A percentile compares a stretch with the other conserved stretches of the same genome.
These are phyloP conservation scores for Cadophora sp. DNA, from an alignment of 2,329 filamentous ascomycete species.

Conservation along the genomic window DNA sequence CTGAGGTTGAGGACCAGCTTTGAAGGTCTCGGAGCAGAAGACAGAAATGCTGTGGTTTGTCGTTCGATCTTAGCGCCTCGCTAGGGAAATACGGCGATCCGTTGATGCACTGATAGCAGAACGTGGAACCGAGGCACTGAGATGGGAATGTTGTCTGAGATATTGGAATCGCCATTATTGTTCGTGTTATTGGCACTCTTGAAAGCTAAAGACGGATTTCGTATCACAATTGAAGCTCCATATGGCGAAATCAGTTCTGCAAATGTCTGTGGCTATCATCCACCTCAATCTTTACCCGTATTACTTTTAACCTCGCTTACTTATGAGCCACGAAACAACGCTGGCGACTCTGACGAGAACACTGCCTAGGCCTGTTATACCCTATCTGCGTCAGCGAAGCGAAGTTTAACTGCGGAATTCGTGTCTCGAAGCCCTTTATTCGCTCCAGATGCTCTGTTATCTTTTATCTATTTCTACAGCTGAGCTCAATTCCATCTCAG, in stretches of 20 bases:
- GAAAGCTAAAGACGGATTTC: too few species aligned
- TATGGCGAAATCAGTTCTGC: not conserved
- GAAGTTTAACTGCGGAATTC: too few species aligned
- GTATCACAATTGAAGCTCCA: not conserved
- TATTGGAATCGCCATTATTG: not conserved
- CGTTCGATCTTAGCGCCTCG: constrained; percentile 8
- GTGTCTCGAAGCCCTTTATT: too few species aligned
- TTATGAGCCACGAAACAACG: too few species aligned
- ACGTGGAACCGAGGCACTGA: too few species aligned
- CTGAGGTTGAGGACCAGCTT: constrained; percentile 1
- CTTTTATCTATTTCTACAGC: not conserved
- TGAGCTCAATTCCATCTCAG: not conserved
- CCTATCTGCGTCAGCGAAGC: too few species aligned
- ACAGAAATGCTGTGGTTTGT: constrained; percentile 16
- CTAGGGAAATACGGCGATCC: not conserved
- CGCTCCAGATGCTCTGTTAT: too few species aligned
- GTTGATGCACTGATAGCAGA: not conserved
- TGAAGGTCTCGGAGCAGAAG: not conserved
- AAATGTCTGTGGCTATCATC: not conserved
- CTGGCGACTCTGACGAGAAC: too few species aligned
- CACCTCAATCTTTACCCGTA: not conserved
- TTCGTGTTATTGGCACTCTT: not conserved
- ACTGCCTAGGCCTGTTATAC: too few species aligned
- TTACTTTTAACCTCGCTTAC: not conserved
- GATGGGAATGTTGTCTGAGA: not conserved